phyloP scores from a whole-genome alignment of 2,329 filamentous ascomycete genomes.

The Cercospora sp. region DNA sequence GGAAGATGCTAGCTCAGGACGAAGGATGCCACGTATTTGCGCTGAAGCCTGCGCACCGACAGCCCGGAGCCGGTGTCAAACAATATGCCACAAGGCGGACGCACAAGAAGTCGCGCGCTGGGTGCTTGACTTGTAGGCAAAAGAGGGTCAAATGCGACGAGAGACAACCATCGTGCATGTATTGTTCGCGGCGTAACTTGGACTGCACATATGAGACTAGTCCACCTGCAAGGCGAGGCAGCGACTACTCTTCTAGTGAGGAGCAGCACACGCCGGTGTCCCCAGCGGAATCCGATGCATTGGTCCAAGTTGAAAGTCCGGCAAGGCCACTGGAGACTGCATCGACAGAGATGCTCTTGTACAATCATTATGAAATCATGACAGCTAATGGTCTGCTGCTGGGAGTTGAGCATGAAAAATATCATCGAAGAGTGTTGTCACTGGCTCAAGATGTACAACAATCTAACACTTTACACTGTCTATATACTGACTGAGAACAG shows the following conservation, averaged over 20 bases:
- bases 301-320: background rate
- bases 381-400: conserved; percentile 15
- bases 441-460: conserved; percentile 14
- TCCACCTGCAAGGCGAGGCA: background rate
- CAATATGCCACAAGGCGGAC: conserved; percentile 11
- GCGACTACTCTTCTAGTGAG: background rate
- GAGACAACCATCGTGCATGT: conserved; percentile 9
- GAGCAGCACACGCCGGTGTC: background rate
- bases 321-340: conserved; percentile 2
- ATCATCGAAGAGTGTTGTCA: conserved; percentile 15
- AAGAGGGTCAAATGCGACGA: conserved; percentile 24
- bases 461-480: background rate
- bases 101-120: conserved; percentile 24
- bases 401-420: conserved; percentile 14
- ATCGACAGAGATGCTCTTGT: conserved; percentile 9
- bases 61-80: background rate
- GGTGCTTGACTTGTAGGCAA: conserved; percentile 20
- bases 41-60: background rate
- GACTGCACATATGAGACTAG: conserved; percentile 11
- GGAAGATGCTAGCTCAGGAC: background rate
- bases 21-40: conserved; percentile 4
- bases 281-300: background rate
- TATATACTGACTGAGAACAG: conserved; percentile 1
- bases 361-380: conserved; percentile 18
- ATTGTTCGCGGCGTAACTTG: conserved; percentile 9